phyloP scores from a whole-genome alignment of 2,329 filamentous ascomycete genomes.

The Beauveria rudraprayagi region DNA sequence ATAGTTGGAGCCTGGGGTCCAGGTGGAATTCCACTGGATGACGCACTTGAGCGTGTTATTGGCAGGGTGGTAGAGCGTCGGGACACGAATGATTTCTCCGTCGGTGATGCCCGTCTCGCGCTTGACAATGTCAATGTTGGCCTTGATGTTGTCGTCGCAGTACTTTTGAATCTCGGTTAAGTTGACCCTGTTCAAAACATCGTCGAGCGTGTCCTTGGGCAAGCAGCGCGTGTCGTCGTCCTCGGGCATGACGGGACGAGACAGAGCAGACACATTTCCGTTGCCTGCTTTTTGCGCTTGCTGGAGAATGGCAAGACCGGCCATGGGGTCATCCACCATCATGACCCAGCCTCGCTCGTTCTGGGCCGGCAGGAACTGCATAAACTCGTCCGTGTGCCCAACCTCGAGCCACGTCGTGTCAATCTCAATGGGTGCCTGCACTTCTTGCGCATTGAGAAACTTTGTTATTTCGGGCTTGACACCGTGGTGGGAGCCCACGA shows the following conservation, averaged over 20 bases:
- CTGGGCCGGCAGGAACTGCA: slow-evolving; percentile 21
- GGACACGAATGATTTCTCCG: slow-evolving; percentile 18
- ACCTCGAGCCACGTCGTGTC: slow-evolving; percentile 22
- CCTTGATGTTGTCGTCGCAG: slow-evolving; percentile 15
- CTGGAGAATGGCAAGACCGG: slow-evolving; percentile 16
- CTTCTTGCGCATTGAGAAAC: slow-evolving; percentile 26
- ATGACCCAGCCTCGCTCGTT: slow-evolving; percentile 20
- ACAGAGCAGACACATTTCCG: slow-evolving; percentile 14
- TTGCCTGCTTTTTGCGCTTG: slow-evolving; percentile 14
- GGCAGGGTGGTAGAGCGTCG: slow-evolving; percentile 14
- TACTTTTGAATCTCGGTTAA: slow-evolving; percentile 13
- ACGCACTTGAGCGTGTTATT: not conserved
- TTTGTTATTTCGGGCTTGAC: slow-evolving; percentile 16
- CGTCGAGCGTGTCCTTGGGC: slow-evolving; percentile 13
- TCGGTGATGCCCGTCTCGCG: slow-evolving; percentile 19
- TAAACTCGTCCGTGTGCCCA: slow-evolving; percentile 23
- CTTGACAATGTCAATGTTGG: slow-evolving; percentile 18
- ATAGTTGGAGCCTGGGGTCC: not conserved
- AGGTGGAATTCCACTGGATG: not conserved
- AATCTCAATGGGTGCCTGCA: slow-evolving; percentile 27
- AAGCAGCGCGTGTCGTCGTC: slow-evolving; percentile 11
- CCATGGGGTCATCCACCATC: slow-evolving; percentile 17
- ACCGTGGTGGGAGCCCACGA: slow-evolving; percentile 3
- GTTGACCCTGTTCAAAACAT: slow-evolving; percentile 12
- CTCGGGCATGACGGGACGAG: slow-evolving; percentile 8